phyloP scores from a whole-genome alignment of 2,329 filamentous ascomycete genomes.

The Rutstroemia sp. region DNA sequence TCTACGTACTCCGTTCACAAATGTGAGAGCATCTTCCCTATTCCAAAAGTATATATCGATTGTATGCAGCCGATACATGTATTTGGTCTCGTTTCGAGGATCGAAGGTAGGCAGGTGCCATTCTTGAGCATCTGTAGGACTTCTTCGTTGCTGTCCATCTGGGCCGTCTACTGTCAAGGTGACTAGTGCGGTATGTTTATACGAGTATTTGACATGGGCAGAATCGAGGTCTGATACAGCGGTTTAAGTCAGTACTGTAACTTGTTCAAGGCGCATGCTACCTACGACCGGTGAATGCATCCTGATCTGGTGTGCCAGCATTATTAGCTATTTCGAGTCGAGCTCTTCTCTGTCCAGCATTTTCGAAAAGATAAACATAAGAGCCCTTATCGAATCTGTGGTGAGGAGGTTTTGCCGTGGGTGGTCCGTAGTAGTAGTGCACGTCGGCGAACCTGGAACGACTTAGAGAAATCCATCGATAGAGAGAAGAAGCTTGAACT shows the following conservation, averaged over 20 bases:
- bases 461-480: slow-evolving; percentile 10
- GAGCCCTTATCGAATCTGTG: slow-evolving; percentile 75
- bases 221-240: slow-evolving; percentile 52
- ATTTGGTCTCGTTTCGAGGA: slow-evolving; percentile 65
- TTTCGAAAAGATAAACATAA: slow-evolving; percentile 75
- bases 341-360: slow-evolving; percentile 56
- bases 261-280: slow-evolving; percentile 8
- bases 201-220: slow-evolving; percentile 59
- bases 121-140: slow-evolving; percentile 41
- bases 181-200: slow-evolving; percentile 66
- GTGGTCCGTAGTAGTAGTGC: slow-evolving; percentile 72
- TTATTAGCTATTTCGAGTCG: slow-evolving; percentile 72
- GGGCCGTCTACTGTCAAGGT: slow-evolving; percentile 54
- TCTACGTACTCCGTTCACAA: slow-evolving; percentile 60
- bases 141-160: slow-evolving; percentile 11
- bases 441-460: slow-evolving; percentile 62
- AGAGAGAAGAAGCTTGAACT: slow-evolving; percentile 29
- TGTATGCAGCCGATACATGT: slow-evolving; percentile 70
- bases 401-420: slow-evolving; percentile 59
- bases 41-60: slow-evolving; percentile 78
- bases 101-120: slow-evolving; percentile 74
- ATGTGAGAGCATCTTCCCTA: slow-evolving; percentile 60
- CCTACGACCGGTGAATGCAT: slow-evolving; percentile 72
- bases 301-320: slow-evolving; percentile 66
- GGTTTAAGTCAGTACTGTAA: slow-evolving; percentile 8